Base-by-base conservation (phyloP, 306 rosid genomes). In the Vigna reflexopilosa region DNA sequence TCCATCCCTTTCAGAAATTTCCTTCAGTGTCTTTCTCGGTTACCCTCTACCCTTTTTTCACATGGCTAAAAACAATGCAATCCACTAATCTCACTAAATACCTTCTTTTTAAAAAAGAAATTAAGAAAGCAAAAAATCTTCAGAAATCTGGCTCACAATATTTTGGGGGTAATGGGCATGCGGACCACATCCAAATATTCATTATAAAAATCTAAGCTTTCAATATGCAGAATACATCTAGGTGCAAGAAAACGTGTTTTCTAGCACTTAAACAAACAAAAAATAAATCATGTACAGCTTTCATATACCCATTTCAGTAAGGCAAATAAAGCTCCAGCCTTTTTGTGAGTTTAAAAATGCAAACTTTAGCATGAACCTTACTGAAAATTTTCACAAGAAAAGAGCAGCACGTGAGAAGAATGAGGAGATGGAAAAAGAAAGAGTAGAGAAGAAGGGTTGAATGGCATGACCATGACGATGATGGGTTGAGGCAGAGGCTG, bases 391-490 rank as follows among this genome's bases (percentile, higher is more conserved):
- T 67, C 48, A 19, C 4, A 22, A 55, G 32, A 63, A 62, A 67
- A 38, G 50, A 22, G 59, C 4, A 0, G 7, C 3, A 69, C 10
- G 66, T 44, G 20, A 64, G 38, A 57, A 45, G 47, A 30, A 59
- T 11, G 9, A 85, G 4, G 57, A 12, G 17, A 77, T 72, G 49
- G 38, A 34, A 73, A 73, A 17, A 51, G 63, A 55, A 70, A 42
- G 47, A 26, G 45, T 0, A 45, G 6, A 67, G 47, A 42, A 67
- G 47, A 42, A 28, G 82, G 80, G 64, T 42, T 26, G 45, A 22
- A 28, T 17, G 56, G 9, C 22, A 38, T 67, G 65, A 89, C 89
- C 89, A 78, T 80, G 82, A 9, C 47, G 73, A 55, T 65, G 70
- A 32, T 64, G 40, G 78, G 57, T 71, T 48, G 72, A 71, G 84